Evolutionary conservation across 345 rosid species (phyloP).

Genomic region (Gossypium stocksii): DNA sequence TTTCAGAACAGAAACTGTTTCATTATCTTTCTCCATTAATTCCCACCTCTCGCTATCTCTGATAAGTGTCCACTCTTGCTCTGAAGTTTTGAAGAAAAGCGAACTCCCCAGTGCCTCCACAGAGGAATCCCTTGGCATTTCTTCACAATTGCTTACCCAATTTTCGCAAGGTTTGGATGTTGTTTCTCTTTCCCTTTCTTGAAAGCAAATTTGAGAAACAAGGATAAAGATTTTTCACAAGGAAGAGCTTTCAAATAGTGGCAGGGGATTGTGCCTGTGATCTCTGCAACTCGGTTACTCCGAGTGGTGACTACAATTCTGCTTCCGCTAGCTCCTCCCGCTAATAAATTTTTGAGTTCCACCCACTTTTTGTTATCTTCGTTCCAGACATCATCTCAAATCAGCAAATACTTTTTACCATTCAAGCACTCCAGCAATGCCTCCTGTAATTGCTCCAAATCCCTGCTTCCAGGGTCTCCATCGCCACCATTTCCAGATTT

Average conservation of each 20-base stretch:
- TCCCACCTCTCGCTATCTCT: background rate
- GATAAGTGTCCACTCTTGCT: background rate
- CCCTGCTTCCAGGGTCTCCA: background rate
- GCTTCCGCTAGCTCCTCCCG: background rate
- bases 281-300: background rate
- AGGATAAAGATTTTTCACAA: no score
- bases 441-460: conserved; percentile 11
- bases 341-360: background rate
- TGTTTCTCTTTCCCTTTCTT: background rate
- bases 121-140: background rate
- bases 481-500: background rate
- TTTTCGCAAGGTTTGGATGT: background rate
- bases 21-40: background rate
- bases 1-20: background rate
- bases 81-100: background rate
- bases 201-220: no score
- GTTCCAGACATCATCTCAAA: background rate
- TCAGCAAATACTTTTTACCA: background rate
- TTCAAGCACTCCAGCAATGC: background rate
- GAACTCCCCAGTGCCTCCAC: background rate
- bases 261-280: background rate
- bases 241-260: background rate
- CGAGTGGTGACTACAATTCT: background rate
- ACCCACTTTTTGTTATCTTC: background rate
- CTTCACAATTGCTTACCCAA: background rate